Conservation (phyloP, 768 basidiomycete genomes). For the Wakefieldia striispora region DNA sequence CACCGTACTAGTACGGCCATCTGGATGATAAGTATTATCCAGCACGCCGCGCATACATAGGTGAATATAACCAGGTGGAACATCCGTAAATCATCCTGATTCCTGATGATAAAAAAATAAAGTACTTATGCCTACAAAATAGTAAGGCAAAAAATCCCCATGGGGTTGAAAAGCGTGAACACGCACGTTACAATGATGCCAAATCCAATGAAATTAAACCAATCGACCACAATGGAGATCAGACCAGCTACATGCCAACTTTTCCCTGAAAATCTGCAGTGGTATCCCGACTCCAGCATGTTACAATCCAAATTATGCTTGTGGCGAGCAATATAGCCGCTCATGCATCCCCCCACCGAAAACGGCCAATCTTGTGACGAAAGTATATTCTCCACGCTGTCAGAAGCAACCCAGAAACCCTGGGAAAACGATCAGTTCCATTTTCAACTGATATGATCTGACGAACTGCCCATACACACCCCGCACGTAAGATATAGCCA, state of each 20-base stretch:
- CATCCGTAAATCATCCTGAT: constrained; percentile 1
- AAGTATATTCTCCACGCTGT: constrained; percentile 1
- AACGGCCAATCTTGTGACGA: too few species aligned
- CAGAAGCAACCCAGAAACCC: background rate
- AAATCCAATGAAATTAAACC: constrained; percentile 1
- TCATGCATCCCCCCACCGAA: background rate
- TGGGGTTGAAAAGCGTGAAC: background rate
- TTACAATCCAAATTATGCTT: background rate
- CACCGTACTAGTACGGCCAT: constrained; percentile 4
- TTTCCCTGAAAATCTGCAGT: background rate
- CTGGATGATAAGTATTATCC: background rate
- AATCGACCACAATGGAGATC: background rate
- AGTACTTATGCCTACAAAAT: constrained; percentile 8
- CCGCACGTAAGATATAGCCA: background rate
- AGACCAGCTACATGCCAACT: background rate
- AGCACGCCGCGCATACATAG: background rate
- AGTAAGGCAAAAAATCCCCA: background rate
- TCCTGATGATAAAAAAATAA: constrained; percentile 12
- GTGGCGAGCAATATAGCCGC: background rate
- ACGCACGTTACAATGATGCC: constrained; percentile 2
- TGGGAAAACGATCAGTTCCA: background rate
- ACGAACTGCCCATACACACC: background rate
- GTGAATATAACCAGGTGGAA: background rate
- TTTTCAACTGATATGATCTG: background rate
- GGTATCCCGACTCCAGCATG: background rate